phyloP scores from a whole-genome alignment of 2,329 filamentous ascomycete species.

The Chrysoporthe austroafricana region DNA sequence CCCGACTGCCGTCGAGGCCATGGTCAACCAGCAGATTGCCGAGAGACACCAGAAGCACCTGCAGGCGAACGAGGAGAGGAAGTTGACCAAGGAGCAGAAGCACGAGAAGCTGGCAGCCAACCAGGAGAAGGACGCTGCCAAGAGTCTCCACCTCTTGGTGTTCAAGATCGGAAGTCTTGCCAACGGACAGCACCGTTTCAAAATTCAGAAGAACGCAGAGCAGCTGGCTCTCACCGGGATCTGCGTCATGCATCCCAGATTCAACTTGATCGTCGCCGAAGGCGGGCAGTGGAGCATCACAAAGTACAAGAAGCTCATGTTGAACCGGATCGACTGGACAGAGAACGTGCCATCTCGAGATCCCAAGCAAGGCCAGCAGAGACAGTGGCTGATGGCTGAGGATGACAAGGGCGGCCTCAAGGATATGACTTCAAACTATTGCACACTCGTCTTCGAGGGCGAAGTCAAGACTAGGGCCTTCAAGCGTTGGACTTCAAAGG shows the following conservation, averaged over 20 bases:
- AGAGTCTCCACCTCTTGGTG: constrained; percentile 83
- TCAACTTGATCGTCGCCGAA: constrained; percentile 90
- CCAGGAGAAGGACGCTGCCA: constrained; percentile 84
- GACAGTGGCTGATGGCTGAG: constrained; percentile 78
- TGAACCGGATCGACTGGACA: constrained; percentile 92
- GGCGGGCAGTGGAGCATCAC: constrained; percentile 83
- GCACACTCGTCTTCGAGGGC: constrained; percentile 86
- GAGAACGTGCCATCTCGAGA: constrained; percentile 77
- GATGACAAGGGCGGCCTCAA: constrained; percentile 79
- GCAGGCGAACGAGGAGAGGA: constrained; percentile 78
- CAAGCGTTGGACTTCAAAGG: constrained; percentile 83
- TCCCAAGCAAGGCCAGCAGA: constrained; percentile 64
- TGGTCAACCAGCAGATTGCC: constrained; percentile 90
- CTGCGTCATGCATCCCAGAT: constrained; percentile 88
- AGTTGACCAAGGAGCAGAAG: constrained; percentile 84
- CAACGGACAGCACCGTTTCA: constrained; percentile 92
- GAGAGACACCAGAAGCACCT: constrained; percentile 82
- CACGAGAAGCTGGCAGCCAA: constrained; percentile 82
- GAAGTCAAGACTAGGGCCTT: constrained; percentile 81
- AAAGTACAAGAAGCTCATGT: constrained; percentile 90
- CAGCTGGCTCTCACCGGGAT: constrained; percentile 84
- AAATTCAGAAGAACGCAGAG: constrained; percentile 90
- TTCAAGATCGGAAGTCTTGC: constrained; percentile 90
- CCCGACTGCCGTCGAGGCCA: constrained; percentile 93
- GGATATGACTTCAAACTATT: constrained; percentile 81